phyloP scores from a whole-genome alignment of 2,329 filamentous ascomycete genomes.

The Fusarium protoensiforme region DNA sequence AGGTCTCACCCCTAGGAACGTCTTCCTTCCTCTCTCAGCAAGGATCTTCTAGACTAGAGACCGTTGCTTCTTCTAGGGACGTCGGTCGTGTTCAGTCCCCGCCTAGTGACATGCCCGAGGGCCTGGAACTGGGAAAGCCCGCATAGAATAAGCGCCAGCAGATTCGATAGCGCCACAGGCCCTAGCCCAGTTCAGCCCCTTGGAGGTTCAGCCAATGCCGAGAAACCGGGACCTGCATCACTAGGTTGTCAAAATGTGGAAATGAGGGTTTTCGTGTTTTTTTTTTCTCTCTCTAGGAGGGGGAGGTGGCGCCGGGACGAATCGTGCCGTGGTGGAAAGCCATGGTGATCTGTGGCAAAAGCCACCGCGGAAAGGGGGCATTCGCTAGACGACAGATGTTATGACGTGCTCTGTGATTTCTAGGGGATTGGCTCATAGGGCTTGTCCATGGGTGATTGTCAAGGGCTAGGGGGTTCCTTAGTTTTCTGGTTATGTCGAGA shows the following conservation, averaged over 20 bases:
- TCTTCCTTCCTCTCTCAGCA: neutral
- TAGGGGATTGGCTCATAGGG: neutral
- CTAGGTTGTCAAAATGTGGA: neutral
- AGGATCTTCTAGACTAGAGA: neutral
- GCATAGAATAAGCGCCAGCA: neutral
- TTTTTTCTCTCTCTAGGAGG: neutral
- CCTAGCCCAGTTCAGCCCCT: neutral
- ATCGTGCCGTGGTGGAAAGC: neutral
- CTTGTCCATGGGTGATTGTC: neutral
- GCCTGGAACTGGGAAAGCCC: neutral
- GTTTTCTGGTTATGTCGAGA: neutral
- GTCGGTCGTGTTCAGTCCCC: neutral
- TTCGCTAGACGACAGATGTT: neutral
- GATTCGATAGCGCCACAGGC: neutral
- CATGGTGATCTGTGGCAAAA: neutral
- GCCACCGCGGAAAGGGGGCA: neutral
- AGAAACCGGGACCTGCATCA: neutral
- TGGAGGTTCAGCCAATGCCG: neutral
- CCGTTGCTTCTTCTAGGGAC: neutral
- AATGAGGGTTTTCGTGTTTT: neutral
- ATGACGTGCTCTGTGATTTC: neutral
- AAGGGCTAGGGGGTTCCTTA: neutral
- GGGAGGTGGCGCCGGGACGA: neutral
- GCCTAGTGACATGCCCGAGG: neutral
- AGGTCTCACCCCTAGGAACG: neutral